A percentile compares a stretch with the other conserved stretches of the same genome.
Evolutionary conservation across 768 basidiomycete species (phyloP).

Genomic region (Trametes cinnabarina): DNA sequence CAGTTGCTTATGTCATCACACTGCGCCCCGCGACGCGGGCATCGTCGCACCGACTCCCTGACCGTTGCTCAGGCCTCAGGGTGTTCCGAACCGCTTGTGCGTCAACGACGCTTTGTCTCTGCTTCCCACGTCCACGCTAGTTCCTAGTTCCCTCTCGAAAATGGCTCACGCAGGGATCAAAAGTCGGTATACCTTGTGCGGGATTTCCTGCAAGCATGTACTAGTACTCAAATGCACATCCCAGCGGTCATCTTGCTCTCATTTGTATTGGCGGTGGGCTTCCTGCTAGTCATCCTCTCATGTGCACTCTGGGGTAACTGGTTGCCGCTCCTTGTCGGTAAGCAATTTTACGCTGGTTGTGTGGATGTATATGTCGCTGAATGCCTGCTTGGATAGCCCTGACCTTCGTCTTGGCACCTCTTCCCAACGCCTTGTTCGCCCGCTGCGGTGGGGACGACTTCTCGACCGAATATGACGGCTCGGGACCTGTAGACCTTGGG

Average conservation of each 20-base stretch:
- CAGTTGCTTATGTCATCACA: slow-evolving; percentile 5
- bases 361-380: neutral
- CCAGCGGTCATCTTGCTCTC: slow-evolving; percentile 94
- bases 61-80: neutral
- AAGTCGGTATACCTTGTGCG: slow-evolving; percentile 23
- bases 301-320: slow-evolving; percentile 97
- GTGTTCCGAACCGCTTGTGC: slow-evolving; percentile 3
- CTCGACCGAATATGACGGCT: slow-evolving; percentile 66
- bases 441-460: slow-evolving; percentile 92
- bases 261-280: slow-evolving; percentile 97
- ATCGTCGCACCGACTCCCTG: neutral
- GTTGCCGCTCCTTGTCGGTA: slow-evolving; percentile 95
- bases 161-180: slow-evolving; percentile 32
- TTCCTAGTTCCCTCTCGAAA: slow-evolving; percentile 6
- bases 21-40: neutral
- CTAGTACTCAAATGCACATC: slow-evolving; percentile 19
- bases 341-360: slow-evolving; percentile 29
- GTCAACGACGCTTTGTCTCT: neutral
- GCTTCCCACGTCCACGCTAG: neutral
- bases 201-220: slow-evolving; percentile 10
- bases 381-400: slow-evolving; percentile 53
- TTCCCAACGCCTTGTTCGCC: slow-evolving; percentile 93
- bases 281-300: slow-evolving; percentile 94
- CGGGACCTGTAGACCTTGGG: slow-evolving; percentile 82
- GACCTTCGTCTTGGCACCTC: slow-evolving; percentile 91